Conservation (phyloP, 106 monocot genomes). For the Amphibolis antarctica region DNA sequence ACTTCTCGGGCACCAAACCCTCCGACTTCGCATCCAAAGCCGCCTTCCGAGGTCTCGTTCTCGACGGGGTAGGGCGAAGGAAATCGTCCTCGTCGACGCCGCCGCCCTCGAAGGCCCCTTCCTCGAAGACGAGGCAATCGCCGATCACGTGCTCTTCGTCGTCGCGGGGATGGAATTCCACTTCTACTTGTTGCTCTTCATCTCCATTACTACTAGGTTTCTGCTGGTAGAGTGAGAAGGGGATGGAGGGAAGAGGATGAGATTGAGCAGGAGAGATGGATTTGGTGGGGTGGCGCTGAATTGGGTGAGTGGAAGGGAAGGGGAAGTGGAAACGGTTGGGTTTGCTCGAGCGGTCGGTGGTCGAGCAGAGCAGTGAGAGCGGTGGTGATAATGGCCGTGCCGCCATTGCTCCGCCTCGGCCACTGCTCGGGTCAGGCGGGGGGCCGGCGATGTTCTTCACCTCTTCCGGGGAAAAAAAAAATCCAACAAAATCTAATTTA, state of each 20-base stretch:
- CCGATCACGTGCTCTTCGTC: constrained; percentile 47
- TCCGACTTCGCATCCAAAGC: constrained; percentile 11
- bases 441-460: too few relatives aligned
- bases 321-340: background rate
- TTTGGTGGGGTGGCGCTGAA: constrained; percentile 1
- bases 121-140: constrained; percentile 92
- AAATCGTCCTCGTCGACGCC: constrained; percentile 3
- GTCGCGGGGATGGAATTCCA: background rate
- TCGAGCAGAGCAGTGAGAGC: background rate
- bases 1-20: constrained; percentile 64
- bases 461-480: too few relatives aligned
- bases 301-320: background rate
- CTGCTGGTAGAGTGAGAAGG: constrained; percentile 9
- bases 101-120: constrained; percentile 67
- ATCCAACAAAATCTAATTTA: too few relatives aligned
- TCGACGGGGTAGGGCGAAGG: background rate
- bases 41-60: background rate
- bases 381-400: background rate
- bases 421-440: too few relatives aligned
- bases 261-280: background rate
- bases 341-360: background rate
- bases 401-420: too few relatives aligned
- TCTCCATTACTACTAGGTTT: background rate
- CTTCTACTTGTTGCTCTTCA: background rate
- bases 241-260: constrained; percentile 9